A percentile compares a stretch with the other conserved stretches of the same genome.
Evolutionary conservation across 1,284 basidiomycete genomes (phyloP).

Genomic region (Stereum hirsutum): DNA sequence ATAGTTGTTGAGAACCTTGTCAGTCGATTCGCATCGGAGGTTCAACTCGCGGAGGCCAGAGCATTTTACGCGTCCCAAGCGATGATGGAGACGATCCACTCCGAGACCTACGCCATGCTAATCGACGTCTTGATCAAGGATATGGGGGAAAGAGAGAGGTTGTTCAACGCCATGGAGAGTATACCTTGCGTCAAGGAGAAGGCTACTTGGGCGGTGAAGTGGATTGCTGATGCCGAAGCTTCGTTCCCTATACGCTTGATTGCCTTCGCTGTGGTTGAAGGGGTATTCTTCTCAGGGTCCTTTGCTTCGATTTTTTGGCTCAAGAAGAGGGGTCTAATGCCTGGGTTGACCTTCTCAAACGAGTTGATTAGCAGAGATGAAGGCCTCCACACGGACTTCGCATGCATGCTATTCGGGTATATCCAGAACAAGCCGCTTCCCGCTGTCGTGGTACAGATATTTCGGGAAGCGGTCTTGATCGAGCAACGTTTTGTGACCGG

Average conservation of each 20-base stretch:
- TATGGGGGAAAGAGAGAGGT: slow-evolving; percentile 70
- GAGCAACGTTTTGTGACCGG: slow-evolving; percentile 82
- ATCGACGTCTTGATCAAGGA: slow-evolving; percentile 99
- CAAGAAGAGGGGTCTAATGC: slow-evolving; percentile 98
- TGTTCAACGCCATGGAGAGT: slow-evolving; percentile 93
- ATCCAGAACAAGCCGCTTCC: slow-evolving; percentile 13
- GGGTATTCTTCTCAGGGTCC: slow-evolving; percentile 96
- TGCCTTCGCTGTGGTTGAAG: slow-evolving; percentile 97
- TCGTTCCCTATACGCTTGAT: slow-evolving; percentile 90
- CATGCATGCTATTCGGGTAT: slow-evolving; percentile 82
- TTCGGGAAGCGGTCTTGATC: slow-evolving; percentile 78
- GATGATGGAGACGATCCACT: slow-evolving; percentile 99
- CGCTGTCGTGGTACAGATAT: slow-evolving; percentile 39
- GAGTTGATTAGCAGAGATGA: slow-evolving; percentile 97
- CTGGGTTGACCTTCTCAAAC: slow-evolving; percentile 95
- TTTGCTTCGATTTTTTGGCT: slow-evolving; percentile 98
- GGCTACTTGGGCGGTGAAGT: slow-evolving; percentile 89
- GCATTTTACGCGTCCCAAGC: slow-evolving; percentile 99
- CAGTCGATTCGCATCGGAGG: slow-evolving; percentile 92
- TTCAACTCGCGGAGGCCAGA: slow-evolving; percentile 91
- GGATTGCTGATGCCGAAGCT: slow-evolving; percentile 83
- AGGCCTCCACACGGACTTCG: slow-evolving; percentile 98
- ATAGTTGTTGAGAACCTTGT: slow-evolving; percentile 98
- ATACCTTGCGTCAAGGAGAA: slow-evolving; percentile 90
- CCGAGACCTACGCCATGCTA: slow-evolving; percentile 95